A percentile compares a stretch with the other conserved stretches of the same genome.
phyloP scores from a whole-genome alignment of 208 protist genomes.

The Wallacemonas rigidus region DNA sequence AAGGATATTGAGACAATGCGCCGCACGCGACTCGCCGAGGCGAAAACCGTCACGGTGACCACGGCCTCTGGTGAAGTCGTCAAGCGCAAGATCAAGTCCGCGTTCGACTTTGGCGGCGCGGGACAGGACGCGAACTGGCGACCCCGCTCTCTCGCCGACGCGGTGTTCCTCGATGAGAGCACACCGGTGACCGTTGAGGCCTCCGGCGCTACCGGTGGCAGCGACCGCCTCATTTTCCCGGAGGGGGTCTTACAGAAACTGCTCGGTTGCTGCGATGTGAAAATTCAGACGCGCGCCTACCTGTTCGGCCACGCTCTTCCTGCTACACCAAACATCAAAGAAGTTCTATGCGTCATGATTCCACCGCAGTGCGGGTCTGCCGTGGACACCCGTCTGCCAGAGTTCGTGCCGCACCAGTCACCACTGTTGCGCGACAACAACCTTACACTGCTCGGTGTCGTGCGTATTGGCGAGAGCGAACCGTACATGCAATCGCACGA shows the following conservation, averaged over 20 bases:
- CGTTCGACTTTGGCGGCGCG: constrained; percentile 82
- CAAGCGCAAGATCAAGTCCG: constrained; percentile 80
- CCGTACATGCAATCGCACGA: constrained; percentile 75
- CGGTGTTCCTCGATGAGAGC: constrained; percentile 70
- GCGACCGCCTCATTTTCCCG: constrained; percentile 86
- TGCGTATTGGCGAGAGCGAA: constrained; percentile 74
- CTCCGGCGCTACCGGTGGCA: constrained; percentile 57
- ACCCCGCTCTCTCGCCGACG: constrained; percentile 73
- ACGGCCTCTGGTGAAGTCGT: constrained; percentile 71
- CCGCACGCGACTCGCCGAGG: constrained; percentile 81
- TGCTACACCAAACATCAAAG: constrained; percentile 82
- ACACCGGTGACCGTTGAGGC: constrained; percentile 65
- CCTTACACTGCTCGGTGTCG: constrained; percentile 74
- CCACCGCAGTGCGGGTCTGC: constrained; percentile 82
- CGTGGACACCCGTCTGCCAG: constrained; percentile 64
- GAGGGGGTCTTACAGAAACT: constrained; percentile 76
- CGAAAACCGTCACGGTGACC: constrained; percentile 58
- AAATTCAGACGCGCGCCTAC: constrained; percentile 82
- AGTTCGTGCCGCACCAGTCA: constrained; percentile 62
- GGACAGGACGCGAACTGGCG: constrained; percentile 84
- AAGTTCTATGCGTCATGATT: constrained; percentile 86
- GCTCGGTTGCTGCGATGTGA: constrained; percentile 80
- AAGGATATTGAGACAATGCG: constrained; percentile 98
- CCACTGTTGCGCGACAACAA: constrained; percentile 66
- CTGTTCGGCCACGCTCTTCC: constrained; percentile 87